Evolutionary conservation across 768 basidiomycete genomes (phyloP), one percentile per base, ranked within the genome.

Genomic region (Suillus decipiens): DNA sequence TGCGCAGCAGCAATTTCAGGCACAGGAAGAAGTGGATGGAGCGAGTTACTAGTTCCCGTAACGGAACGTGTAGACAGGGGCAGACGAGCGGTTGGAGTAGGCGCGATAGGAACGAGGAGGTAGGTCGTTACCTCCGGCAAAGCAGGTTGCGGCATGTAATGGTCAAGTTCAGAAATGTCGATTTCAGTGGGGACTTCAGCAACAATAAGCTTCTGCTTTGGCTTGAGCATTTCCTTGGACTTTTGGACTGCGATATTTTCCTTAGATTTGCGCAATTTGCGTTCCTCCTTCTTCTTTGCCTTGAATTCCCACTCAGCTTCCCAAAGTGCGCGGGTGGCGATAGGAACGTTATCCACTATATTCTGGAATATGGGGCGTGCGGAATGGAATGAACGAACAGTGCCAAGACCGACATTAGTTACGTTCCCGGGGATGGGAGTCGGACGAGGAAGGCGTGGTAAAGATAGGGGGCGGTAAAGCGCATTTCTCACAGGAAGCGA

Each of bases 331-430:
- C 93, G 84, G 10, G 83, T 84, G 1, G 86, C 82, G n/a, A 95
- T 76, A 8, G 93, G 93, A 0, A 92, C 86, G 69, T 93, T 93
- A 71, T 93, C 84, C 2, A 86, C 86, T 47, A 95, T 73, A 71
- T 90, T 87, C 72, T 92, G 87, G 79, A 94, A 93, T 50, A 93
- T 81, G 3, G 90, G 89, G 2, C 89, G 85, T 12, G 81, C 82
- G 3, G 87, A 84, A 28, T 87, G 86, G 73, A 95, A 95, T 69
- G 86, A 90, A 42, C 93, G 80, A 0, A 88, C 90, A 0, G 85
- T 83, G 42, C 90, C 90, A 3, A 95, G 79, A 5, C 93, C 93
- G 24, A 95, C 83, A 64, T 92, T 88, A 0, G 83, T 74, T 34
- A 89, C 75, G 55, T 76, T 76, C 22, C 84, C 74, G 9, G 85